Base-by-base conservation (phyloP, 1,284 basidiomycete species). In the Filobasidium uniguttulatum region DNA sequence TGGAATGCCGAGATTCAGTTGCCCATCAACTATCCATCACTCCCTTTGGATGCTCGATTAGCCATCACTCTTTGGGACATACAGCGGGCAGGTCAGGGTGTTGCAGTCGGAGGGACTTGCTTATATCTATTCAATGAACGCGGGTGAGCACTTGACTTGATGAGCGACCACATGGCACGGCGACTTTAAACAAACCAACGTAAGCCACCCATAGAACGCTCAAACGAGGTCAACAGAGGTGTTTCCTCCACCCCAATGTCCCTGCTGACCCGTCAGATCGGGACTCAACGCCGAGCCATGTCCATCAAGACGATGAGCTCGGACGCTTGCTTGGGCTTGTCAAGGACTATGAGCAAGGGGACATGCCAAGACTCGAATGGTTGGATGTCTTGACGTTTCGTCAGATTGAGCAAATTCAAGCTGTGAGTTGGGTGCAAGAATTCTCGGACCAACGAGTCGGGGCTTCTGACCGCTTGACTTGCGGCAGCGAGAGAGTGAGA, bases 51-150 rank as follows among this genome's bases (percentile, higher is more conserved):
- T 60, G 81, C 90, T 0, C 90, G 94, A 59, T 76, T 98, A 48
- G 83, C 85, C 0, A 86, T 97, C 62, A 97, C 93, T 1, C 81
- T 97, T 19, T 94, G 89, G 82, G 90, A 97, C 63, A 87, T 91
- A 48, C 82, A 80, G 34, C 83, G 84, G 0, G 80, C 87, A 36
- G 75, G 82, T 22, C 73, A 75, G 46, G 79, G 84, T 1, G 73
- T 76, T 17, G 82, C 86, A 7, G 80, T 96, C 1, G 91, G 93
- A 28, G 91, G 91, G 0, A 82, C 87, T 1, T 93, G 89, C 0
- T 83, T 97, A 65, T 75, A 79, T 15, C 61, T 97, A 30, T 97
- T 97, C 68, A 84, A 85, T 33, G 83, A 85, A 73, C 91, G 93
- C 71, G 82, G 84, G 86, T 84, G 55, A 43, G 75, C 62, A 17